Evolutionary conservation across 2,329 filamentous ascomycete genomes (phyloP).

Genomic region (Alternaria incomplexa): DNA sequence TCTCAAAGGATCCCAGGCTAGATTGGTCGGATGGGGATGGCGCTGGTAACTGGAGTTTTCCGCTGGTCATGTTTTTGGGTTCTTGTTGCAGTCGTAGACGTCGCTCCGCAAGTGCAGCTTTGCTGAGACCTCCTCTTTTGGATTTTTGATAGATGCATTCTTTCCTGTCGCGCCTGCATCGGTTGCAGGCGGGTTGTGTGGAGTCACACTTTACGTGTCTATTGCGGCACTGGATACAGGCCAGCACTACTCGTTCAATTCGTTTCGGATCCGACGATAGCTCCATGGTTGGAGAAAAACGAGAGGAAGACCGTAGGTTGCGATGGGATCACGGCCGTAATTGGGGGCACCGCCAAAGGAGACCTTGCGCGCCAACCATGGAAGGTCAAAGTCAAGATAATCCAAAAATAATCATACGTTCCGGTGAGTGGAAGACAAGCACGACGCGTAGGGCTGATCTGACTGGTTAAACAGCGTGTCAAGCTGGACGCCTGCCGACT

Average conservation of each 20-base stretch:
- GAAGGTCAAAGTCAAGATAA: background rate
- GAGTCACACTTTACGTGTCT: slow-evolving; percentile 46
- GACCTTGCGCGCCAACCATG: background rate
- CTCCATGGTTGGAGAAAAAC: slow-evolving; percentile 24
- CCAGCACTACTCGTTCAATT: slow-evolving; percentile 38
- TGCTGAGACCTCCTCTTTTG: slow-evolving; percentile 42
- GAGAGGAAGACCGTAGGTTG: background rate
- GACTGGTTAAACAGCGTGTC: background rate
- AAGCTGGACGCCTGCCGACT: background rate
- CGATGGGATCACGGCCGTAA: background rate
- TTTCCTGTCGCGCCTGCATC: slow-evolving; percentile 42
- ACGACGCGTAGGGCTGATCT: background rate
- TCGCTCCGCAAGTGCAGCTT: slow-evolving; percentile 39
- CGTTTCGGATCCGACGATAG: slow-evolving; percentile 19
- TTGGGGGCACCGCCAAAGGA: background rate
- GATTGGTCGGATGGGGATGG: background rate
- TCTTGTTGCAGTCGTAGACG: slow-evolving; percentile 36
- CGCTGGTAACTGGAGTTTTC: background rate
- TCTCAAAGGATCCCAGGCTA: background rate
- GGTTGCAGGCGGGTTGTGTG: slow-evolving; percentile 37
- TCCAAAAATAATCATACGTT: background rate
- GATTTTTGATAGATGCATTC: slow-evolving; percentile 43
- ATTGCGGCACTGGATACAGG: slow-evolving; percentile 42
- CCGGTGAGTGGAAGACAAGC: background rate
- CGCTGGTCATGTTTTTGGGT: slow-evolving; percentile 9